These are phyloP conservation scores for Tylopilus sp. DNA, from an alignment of 768 basidiomycete species.

Conservation along the genomic window DNA sequence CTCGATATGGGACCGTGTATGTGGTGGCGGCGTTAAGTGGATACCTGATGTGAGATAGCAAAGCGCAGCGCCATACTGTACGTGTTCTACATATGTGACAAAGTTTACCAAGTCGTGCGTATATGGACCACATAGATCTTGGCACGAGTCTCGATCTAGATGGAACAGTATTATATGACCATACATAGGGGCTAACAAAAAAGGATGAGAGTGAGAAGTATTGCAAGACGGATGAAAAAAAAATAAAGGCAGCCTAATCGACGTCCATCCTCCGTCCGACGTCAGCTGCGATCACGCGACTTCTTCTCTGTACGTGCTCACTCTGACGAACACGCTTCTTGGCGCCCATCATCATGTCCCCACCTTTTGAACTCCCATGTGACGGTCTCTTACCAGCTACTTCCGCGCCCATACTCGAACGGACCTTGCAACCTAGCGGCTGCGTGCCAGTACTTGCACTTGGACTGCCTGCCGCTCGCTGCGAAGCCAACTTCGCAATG, in stretches of 20 bases:
- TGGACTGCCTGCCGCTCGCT: conserved; percentile 44
- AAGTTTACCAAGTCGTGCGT: neutral
- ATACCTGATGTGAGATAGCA: neutral
- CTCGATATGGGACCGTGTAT: neutral
- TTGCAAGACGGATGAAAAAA: conserved; percentile 1
- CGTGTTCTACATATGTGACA: no score
- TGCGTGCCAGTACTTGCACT: conserved; percentile 12
- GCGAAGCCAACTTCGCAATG: conserved; percentile 70
- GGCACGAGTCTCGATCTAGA: neutral
- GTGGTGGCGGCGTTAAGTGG: neutral
- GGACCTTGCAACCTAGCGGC: conserved; percentile 30
- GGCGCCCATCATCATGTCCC: conserved; percentile 54
- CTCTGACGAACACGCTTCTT: conserved; percentile 76
- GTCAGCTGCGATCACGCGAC: conserved; percentile 30
- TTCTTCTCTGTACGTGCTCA: conserved; percentile 62
- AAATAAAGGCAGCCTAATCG: conserved; percentile 1
- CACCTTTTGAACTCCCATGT: conserved; percentile 26
- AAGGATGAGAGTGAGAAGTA: neutral
- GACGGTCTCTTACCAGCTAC: conserved; percentile 25
- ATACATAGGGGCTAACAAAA: conserved; percentile 9
- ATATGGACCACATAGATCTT: neutral
- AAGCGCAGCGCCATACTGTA: no score
- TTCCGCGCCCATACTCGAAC: conserved; percentile 52
- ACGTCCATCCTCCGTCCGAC: conserved; percentile 11
- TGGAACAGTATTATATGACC: conserved; percentile 4